These are phyloP conservation scores for Quercus gilva DNA, from an alignment of 306 rosid species.

Conservation along the genomic window DNA sequence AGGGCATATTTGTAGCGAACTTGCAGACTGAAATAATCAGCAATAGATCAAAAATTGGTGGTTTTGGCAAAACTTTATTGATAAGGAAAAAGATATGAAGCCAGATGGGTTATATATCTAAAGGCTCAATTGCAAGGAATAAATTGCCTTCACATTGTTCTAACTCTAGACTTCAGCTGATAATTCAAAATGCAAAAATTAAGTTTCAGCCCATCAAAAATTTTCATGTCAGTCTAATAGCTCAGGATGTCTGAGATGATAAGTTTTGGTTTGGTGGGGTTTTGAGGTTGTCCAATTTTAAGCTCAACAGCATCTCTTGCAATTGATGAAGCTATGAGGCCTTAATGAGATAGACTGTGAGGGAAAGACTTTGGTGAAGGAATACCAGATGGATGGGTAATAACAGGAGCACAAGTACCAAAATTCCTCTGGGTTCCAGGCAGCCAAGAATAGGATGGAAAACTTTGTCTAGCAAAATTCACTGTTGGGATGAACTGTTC, in stretches of 20 bases:
- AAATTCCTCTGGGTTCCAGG: neutral
- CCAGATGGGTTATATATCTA: too few species aligned
- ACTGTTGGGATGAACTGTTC: slow-evolving; percentile 12
- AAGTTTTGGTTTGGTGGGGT: too few species aligned
- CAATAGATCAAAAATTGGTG: too few species aligned
- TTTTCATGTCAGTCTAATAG: slow-evolving; percentile 29
- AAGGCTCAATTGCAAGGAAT: too few species aligned
- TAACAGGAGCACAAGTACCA: neutral
- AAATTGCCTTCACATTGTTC: too few species aligned
- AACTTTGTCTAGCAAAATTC: slow-evolving; percentile 8
- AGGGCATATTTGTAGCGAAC: too few species aligned
- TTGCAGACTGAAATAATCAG: too few species aligned
- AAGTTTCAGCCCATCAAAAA: neutral
- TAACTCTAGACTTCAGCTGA: too few species aligned
- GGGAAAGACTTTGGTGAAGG: slow-evolving; percentile 38
- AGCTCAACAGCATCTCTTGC: slow-evolving; percentile 37
- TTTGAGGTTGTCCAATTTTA: slow-evolving; percentile 34
- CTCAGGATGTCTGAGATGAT: slow-evolving; percentile 14
- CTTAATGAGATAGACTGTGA: slow-evolving; percentile 8
- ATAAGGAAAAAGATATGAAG: too few species aligned
- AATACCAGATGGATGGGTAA: slow-evolving; percentile 43
- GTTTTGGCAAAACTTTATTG: too few species aligned
- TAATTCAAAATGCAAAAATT: too few species aligned
- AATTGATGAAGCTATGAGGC: neutral
- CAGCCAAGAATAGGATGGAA: neutral